These are phyloP conservation scores for Botrytis galanthina DNA, from an alignment of 2,329 filamentous ascomycete species.

Conservation along the genomic window DNA sequence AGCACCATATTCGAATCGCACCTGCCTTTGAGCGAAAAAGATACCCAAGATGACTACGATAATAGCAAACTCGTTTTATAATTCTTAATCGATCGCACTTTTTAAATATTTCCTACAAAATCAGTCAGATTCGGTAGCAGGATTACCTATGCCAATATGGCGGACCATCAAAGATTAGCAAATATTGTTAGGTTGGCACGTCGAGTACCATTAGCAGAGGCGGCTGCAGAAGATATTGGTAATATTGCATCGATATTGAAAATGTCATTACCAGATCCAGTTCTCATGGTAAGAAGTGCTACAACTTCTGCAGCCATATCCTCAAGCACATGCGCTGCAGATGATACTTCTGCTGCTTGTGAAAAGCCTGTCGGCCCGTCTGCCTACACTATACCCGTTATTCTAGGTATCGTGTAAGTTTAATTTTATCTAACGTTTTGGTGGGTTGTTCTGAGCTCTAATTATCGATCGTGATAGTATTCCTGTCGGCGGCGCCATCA, in stretches of 20 bases:
- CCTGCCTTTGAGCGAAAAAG: constrained; percentile 23
- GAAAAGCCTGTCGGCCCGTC: constrained; percentile 57
- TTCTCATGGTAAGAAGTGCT: constrained; percentile 30
- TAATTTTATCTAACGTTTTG: neutral
- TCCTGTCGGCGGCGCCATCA: constrained; percentile 64
- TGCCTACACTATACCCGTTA: constrained; percentile 63
- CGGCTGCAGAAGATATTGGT: constrained; percentile 25
- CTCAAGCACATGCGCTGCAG: constrained; percentile 39
- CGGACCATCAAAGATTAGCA: constrained; percentile 25
- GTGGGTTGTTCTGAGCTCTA: constrained; percentile 13
- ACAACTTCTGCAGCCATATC: constrained; percentile 29
- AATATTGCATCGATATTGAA: constrained; percentile 32
- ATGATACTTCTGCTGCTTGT: constrained; percentile 45
- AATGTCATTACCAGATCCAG: constrained; percentile 30
- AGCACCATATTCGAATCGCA: constrained; percentile 22
- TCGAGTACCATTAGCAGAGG: constrained; percentile 26
- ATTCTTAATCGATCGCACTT: constrained; percentile 7
- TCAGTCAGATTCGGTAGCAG: constrained; percentile 19
- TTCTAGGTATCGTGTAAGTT: constrained; percentile 68
- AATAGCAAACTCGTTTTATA: constrained; percentile 2
- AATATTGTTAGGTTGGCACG: constrained; percentile 35
- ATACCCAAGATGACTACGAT: constrained; percentile 1
- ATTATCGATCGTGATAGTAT: constrained; percentile 54
- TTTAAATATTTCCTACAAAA: neutral
- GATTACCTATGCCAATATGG: constrained; percentile 27